Percentiles rank a stretch among this genome's conserved stretches.
Evolutionary conservation across 208 protist genomes (phyloP).

Genomic region (Trypanosoma vivax): DNA sequence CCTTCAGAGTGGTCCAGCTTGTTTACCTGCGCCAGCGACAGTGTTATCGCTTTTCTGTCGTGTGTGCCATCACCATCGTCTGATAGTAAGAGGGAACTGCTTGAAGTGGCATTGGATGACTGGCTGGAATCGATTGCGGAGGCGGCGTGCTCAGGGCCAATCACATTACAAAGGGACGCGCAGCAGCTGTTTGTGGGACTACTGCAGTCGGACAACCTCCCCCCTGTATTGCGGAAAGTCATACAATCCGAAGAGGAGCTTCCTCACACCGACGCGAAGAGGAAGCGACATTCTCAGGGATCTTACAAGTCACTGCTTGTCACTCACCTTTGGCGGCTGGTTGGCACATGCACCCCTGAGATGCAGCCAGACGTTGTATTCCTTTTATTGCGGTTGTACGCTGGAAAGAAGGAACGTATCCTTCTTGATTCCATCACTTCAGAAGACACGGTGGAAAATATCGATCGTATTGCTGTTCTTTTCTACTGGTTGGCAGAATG

Average conservation of each 20-base stretch:
- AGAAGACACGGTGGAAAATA: constrained; percentile 8
- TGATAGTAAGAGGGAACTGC: not conserved
- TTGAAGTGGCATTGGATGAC: not conserved
- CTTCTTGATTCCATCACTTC: constrained; percentile 7
- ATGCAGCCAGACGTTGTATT: constrained; percentile 4
- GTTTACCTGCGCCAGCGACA: constrained; percentile 1
- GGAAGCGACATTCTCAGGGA: no score
- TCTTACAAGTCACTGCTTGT: not conserved
- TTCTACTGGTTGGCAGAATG: constrained; percentile 13
- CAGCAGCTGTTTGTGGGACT: constrained; percentile 6
- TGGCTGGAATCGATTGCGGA: constrained; percentile 7
- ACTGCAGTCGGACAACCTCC: not conserved
- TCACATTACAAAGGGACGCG: constrained; percentile 1
- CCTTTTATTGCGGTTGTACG: constrained; percentile 9
- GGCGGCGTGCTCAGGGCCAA: not conserved
- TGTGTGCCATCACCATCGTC: not conserved
- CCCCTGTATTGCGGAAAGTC: not conserved
- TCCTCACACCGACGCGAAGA: no score
- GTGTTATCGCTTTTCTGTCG: constrained; percentile 6
- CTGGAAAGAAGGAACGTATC: not conserved
- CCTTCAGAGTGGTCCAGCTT: not conserved
- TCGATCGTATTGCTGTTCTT: constrained; percentile 10
- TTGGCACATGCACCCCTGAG: constrained; percentile 1
- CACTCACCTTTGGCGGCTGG: constrained; percentile 11
- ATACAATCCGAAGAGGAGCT: not conserved